Base-by-base conservation (phyloP, 2,329 filamentous ascomycete species). In the Intubia oerlemansii region DNA sequence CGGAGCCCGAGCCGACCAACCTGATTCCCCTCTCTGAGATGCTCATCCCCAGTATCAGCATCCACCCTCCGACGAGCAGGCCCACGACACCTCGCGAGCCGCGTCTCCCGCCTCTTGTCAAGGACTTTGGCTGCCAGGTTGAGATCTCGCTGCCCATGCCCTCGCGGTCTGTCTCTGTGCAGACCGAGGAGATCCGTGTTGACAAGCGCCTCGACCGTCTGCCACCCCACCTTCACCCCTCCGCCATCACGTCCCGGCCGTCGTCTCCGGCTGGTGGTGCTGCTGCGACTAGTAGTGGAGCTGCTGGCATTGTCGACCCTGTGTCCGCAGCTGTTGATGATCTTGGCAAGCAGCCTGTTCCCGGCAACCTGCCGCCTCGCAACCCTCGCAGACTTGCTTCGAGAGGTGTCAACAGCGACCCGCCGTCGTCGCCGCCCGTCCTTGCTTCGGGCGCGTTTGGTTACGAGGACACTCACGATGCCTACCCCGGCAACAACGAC, bases 181-280 rank as follows among this genome's bases (percentile, higher is more conserved):
- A 98, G 54, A 98, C 88, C 0, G 84, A 95, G 40, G 78, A 80
- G 34, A 93, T 95, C 33, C 67, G 79, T 31, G 66, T 90, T 5
- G 84, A 91, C 44, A 67, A 69, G 51, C 67, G 82, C 35, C 54
- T 80, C 25, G 66, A 75, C 35, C 72, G 70, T 38, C 57, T 92
- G 16, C 80, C 81, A 10, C 56, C 68, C 2, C 77, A 88, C 43
- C 59, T 92, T 19, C 69, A 82, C 32, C 81, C 82, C 1, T 85
- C 79, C 1, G 60, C 72, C 12, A 76, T 91, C 35, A 55, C 60
- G 0, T 73, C 69, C 0, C 53, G 62, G 13, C 67, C 69, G 7
- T 47, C 54, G 2, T 72, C 68, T 10, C 67, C 68, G 48, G 36
- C 46, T 21, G 19, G n/a, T 21, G 19, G 19, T 8, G 8, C 8